Percentiles rank a stretch among this genome's conserved stretches.
Conservation (phyloP, 345 rosid genomes). For the Schrenkiella parvula region DNA sequence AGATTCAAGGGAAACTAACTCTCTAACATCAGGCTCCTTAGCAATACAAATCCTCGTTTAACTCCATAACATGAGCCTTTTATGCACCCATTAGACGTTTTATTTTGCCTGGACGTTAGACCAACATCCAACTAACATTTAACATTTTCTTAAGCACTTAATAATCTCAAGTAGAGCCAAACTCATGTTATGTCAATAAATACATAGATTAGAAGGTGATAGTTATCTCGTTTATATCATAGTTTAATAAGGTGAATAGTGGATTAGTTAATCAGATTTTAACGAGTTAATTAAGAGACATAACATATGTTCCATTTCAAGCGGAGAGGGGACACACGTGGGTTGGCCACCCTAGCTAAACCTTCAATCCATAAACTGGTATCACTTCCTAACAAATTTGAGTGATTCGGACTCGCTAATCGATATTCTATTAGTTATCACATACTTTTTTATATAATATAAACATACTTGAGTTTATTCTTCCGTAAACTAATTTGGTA, state of each 20-base stretch:
- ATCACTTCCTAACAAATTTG: background rate
- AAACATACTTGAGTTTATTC: conserved; percentile 1
- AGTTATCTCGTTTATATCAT: background rate
- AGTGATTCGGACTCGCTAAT: background rate
- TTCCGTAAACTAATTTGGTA: conserved; percentile 18
- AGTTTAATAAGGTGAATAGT: background rate
- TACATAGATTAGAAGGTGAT: background rate
- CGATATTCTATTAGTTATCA: background rate
- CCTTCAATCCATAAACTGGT: conserved; percentile 20
- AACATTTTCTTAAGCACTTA: background rate
- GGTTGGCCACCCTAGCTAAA: conserved; percentile 30
- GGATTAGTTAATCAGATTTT: conserved; percentile 1
- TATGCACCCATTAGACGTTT: background rate
- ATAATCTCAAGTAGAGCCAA: background rate
- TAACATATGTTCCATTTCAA: conserved; percentile 34
- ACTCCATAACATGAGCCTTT: too few species aligned
- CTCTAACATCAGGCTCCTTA: too few species aligned
- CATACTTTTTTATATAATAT: background rate
- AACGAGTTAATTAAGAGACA: conserved; percentile 27
- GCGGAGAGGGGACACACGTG: conserved; percentile 41
- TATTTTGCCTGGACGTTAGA: background rate
- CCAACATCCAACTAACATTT: background rate
- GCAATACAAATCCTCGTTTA: too few species aligned
- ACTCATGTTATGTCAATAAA: background rate
- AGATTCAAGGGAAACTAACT: too few species aligned